Evolutionary conservation across 768 basidiomycete species (phyloP), one percentile per base, ranked within the genome.

Genomic region (Pleurotus ostreatus): DNA sequence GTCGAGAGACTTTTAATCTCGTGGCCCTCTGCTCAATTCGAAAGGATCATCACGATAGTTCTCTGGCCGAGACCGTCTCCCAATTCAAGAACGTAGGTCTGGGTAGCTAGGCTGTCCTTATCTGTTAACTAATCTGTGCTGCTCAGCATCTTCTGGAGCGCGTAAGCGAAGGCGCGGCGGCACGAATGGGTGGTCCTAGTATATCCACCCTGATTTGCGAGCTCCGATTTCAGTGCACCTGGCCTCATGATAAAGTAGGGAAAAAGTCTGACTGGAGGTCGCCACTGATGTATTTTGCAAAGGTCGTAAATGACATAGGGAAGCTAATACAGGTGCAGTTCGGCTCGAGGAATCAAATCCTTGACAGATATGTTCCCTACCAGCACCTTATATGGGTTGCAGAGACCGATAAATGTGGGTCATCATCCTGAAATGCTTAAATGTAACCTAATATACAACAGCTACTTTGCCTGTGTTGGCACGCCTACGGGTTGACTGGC

Each of bases 381-480:
- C 82, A 82, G 59, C 84, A 85, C 59, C 66, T 83, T n/a, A 40
- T 77, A 26, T 88, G 86, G 87, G 58, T 70, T 7, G 57, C 66
- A 16, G 73, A 78, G 25, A 71, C 70, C 4, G 66, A 60, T 26
- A 62, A 67, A 60, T 63, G 86, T 86, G 59, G 58, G 76, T 46
- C 40, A n/a, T 16, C 41, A 9, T n/a, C n/a, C 41, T 53, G 20
- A 49, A 5, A 11, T 34, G 8, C 30, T 11, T 9, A 34, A 34
- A 1, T 1, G 8, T 34, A 11, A 34, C 30, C 30, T 9, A 34
- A 34, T 34, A 34, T 34, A 34, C 8, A 15, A 11, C 23, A 60
- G 59, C 46, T 9, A 43, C 45, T 13, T 45, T 55, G 13, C 47
- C 59, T 9, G 41, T 71, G 15, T 47, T 74, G 16, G 64, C 71